A percentile compares a stretch with the other conserved stretches of the same genome.
These are phyloP conservation scores for Malassezia arunalokei DNA, from an alignment of 1,284 basidiomycete genomes.

Conservation along the genomic window DNA sequence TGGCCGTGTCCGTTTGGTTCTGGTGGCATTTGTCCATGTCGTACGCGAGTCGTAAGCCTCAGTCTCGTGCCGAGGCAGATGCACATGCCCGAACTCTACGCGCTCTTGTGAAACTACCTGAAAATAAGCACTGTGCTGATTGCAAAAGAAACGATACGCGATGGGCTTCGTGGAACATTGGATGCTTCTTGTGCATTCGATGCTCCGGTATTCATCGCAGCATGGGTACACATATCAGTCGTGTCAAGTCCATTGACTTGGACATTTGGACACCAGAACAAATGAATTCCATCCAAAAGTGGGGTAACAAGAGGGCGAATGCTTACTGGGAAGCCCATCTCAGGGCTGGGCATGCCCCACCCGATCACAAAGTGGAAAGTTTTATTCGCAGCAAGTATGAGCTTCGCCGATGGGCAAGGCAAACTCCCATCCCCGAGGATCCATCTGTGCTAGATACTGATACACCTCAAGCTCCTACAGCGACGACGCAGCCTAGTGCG, in stretches of 20 bases:
- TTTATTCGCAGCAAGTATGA: constrained; percentile 98
- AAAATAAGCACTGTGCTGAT: constrained; percentile 71
- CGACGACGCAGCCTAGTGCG: background rate
- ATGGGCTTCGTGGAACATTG: constrained; percentile 97
- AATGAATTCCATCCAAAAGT: constrained; percentile 65
- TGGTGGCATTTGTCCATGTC: constrained; percentile 23
- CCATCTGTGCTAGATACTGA: constrained; percentile 62
- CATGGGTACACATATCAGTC: constrained; percentile 73
- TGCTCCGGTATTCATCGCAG: constrained; percentile 97
- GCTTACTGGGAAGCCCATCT: constrained; percentile 95
- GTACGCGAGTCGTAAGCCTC: constrained; percentile 21
- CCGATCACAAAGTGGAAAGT: constrained; percentile 96
- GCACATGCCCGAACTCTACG: constrained; percentile 38
- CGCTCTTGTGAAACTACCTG: constrained; percentile 52
- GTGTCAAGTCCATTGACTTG: constrained; percentile 88
- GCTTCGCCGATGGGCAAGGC: constrained; percentile 76
- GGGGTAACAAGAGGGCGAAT: constrained; percentile 87
- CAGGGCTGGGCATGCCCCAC: constrained; percentile 78
- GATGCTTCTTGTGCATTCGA: constrained; percentile 85
- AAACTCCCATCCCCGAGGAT: constrained; percentile 69
- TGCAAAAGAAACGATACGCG: constrained; percentile 58
- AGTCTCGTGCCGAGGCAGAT: constrained; percentile 42
- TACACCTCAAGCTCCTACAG: background rate
- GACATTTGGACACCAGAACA: constrained; percentile 97
- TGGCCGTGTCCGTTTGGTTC: background rate